Conservation (phyloP, 2,329 filamentous ascomycete genomes). For the Pseudogymnoascus sp. region DNA sequence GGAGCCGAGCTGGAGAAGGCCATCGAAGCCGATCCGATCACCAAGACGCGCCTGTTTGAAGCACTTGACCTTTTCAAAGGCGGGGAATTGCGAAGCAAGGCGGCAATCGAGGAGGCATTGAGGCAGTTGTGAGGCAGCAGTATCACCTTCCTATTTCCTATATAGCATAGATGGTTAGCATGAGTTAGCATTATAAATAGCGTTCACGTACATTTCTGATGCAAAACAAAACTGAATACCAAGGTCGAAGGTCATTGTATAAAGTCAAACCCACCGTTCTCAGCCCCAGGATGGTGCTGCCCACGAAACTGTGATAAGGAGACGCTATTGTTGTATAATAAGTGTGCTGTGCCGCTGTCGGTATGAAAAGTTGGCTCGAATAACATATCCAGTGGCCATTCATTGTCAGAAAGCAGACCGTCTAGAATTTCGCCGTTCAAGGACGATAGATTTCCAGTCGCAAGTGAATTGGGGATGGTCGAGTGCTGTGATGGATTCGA, state of each 20-base stretch:
- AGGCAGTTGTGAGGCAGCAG: slow-evolving; percentile 15
- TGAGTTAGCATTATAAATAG: neutral
- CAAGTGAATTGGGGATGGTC: neutral
- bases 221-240: neutral
- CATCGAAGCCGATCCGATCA: slow-evolving; percentile 32
- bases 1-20: slow-evolving; percentile 36
- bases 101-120: slow-evolving; percentile 30
- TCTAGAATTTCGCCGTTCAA: neutral
- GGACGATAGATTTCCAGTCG: neutral
- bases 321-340: neutral
- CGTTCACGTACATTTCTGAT: neutral
- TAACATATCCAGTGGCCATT: neutral
- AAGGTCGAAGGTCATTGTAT: neutral
- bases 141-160: neutral
- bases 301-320: neutral
- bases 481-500: neutral
- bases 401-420: neutral
- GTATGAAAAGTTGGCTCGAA: neutral
- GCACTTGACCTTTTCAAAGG: slow-evolving; percentile 35
- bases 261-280: neutral
- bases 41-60: slow-evolving; percentile 30
- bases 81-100: slow-evolving; percentile 31
- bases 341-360: neutral
- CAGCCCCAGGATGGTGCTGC: neutral
- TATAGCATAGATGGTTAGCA: neutral